A percentile compares a stretch with the other conserved stretches of the same genome.
Conservation (phyloP, 108 stramenopile species). For the Skeletonema potamos region DNA sequence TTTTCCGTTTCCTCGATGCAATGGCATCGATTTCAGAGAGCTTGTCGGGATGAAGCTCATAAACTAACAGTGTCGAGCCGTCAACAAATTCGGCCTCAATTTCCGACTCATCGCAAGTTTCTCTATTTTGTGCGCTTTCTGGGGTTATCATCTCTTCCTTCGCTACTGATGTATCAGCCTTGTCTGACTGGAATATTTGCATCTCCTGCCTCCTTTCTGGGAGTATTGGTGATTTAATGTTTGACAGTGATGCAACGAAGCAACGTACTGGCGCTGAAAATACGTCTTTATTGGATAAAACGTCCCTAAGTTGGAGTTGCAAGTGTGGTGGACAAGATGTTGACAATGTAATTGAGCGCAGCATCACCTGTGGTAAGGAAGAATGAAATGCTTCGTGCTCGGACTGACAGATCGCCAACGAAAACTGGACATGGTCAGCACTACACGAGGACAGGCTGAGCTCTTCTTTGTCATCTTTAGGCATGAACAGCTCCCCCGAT, state of each 20-base stretch:
- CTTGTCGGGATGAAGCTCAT: background rate
- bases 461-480: background rate
- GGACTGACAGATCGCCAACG: background rate
- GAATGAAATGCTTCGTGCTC: background rate
- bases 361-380: background rate
- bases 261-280: background rate
- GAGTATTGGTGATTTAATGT: background rate
- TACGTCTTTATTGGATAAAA: background rate
- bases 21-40: background rate
- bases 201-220: background rate
- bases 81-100: background rate
- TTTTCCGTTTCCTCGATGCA: background rate
- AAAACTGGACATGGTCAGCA: background rate
- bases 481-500: background rate
- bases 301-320: background rate
- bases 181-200: background rate
- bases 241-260: background rate
- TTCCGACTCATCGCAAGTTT: background rate
- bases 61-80: background rate
- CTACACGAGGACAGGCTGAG: background rate
- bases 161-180: background rate
- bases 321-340: background rate
- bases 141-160: background rate
- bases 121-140: background rate
- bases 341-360: background rate